phyloP scores from a whole-genome alignment of 2,329 filamentous ascomycete genomes.

The Bipolaris bicolor region DNA sequence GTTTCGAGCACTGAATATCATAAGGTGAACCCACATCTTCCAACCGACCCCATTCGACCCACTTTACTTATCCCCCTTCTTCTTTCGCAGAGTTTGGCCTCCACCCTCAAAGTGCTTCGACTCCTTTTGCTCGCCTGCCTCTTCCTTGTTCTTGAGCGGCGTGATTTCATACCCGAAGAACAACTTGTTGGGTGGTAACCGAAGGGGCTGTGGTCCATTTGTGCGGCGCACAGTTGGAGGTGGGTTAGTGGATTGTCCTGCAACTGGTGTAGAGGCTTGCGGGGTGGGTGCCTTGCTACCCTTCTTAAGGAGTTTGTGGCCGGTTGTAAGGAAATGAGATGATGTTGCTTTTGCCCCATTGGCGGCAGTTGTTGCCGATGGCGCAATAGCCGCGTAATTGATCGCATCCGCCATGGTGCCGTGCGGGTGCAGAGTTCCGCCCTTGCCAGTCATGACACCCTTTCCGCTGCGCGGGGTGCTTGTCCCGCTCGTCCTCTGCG shows the following conservation, averaged over 20 bases:
- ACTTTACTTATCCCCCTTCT: conserved; percentile 61
- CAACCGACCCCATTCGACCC: neutral
- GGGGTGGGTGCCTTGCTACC: conserved; percentile 75
- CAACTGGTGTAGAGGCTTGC: conserved; percentile 64
- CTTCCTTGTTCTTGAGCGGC: conserved; percentile 79
- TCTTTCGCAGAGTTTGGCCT: conserved; percentile 82
- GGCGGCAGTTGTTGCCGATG: conserved; percentile 70
- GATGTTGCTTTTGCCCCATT: conserved; percentile 67
- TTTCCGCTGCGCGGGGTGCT: conserved; percentile 79
- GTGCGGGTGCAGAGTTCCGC: conserved; percentile 79
- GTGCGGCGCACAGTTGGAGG: conserved; percentile 57
- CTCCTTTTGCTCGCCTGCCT: conserved; percentile 64
- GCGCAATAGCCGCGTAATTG: conserved; percentile 91
- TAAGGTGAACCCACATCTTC: neutral
- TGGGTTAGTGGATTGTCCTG: conserved; percentile 56
- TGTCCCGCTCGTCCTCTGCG: conserved; percentile 77
- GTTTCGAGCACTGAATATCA: neutral
- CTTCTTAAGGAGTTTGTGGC: conserved; percentile 87
- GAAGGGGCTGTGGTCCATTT: conserved; percentile 84
- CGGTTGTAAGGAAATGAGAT: conserved; percentile 79
- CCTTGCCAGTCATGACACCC: conserved; percentile 65
- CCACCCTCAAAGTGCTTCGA: conserved; percentile 77
- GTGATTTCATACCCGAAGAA: conserved; percentile 97
- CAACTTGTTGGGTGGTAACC: conserved; percentile 84
- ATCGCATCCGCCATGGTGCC: conserved; percentile 98